Percentiles rank a stretch among this genome's conserved stretches.
phyloP scores from a whole-genome alignment of 2,329 filamentous ascomycete genomes.

The Hypocreales sp. region DNA sequence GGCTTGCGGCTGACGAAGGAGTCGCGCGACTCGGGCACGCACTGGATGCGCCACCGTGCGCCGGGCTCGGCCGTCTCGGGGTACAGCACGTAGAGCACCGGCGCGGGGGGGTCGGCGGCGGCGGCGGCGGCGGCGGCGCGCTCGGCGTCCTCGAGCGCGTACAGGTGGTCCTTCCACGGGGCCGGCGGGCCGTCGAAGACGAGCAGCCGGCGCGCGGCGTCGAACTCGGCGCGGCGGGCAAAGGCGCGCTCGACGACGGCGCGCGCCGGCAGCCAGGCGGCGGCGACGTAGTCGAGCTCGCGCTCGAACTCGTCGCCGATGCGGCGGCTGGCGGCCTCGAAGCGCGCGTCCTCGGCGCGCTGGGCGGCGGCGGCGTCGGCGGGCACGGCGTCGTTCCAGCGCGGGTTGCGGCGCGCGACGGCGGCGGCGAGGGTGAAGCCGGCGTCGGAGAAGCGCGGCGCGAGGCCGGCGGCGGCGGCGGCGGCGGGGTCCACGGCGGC shows the following conservation, averaged over 20 bases:
- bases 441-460: constrained; percentile 71
- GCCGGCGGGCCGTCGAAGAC: constrained; percentile 64
- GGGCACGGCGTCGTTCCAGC: constrained; percentile 54
- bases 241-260: constrained; percentile 66
- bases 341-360: constrained; percentile 65
- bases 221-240: constrained; percentile 47
- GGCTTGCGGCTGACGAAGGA: constrained; percentile 89
- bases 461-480: constrained; percentile 52
- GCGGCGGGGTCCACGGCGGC: constrained; percentile 60
- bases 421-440: constrained; percentile 75
- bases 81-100: constrained; percentile 77
- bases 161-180: constrained; percentile 95
- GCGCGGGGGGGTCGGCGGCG: constrained; percentile 32
- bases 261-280: constrained; percentile 77
- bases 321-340: constrained; percentile 60
- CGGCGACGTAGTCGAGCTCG: constrained; percentile 60
- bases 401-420: constrained; percentile 65
- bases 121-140: constrained; percentile 32
- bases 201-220: constrained; percentile 63
- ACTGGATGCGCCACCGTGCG: constrained; percentile 86
- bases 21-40: constrained; percentile 69
- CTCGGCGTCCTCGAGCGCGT: constrained; percentile 59
- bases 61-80: constrained; percentile 62
- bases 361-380: constrained; percentile 41
- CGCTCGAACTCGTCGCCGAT: constrained; percentile 82